A percentile compares a stretch with the other conserved stretches of the same genome.
These are phyloP conservation scores for Yamadazyma diospyri DNA, from an alignment of 1,139 yeast species.

Conservation along the genomic window DNA sequence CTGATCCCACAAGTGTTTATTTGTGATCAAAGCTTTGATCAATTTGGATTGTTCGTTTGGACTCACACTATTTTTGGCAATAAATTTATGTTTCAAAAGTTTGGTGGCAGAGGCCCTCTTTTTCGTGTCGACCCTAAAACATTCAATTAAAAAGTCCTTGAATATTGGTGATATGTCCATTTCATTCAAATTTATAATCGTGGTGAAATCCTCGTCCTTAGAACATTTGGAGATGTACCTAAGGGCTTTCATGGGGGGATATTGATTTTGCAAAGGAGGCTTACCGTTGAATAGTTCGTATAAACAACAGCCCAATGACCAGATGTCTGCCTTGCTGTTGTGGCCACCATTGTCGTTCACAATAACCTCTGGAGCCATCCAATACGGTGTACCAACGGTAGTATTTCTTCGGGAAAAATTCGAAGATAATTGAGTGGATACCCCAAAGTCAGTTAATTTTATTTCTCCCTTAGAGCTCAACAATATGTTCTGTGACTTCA, in stretches of 20 bases:
- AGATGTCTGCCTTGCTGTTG: constrained; percentile 84
- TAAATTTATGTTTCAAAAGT: constrained; percentile 59
- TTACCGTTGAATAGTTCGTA: constrained; percentile 79
- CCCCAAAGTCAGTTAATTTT: constrained; percentile 94
- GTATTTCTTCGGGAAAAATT: constrained; percentile 78
- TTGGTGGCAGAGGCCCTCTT: constrained; percentile 55
- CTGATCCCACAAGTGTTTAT: constrained; percentile 41
- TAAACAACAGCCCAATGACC: constrained; percentile 94
- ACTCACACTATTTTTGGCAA: constrained; percentile 22
- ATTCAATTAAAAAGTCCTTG: constrained; percentile 60
- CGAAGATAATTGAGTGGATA: constrained; percentile 81
- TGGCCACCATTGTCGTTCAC: constrained; percentile 74
- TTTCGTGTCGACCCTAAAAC: constrained; percentile 62
- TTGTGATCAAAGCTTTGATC: constrained; percentile 34
- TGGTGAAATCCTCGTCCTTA: constrained; percentile 29
- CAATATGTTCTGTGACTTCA: constrained; percentile 80
- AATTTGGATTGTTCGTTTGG: constrained; percentile 9
- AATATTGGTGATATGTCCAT: constrained; percentile 23
- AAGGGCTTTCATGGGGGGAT: constrained; percentile 76
- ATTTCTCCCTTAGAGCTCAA: constrained; percentile 71
- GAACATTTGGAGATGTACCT: constrained; percentile 41
- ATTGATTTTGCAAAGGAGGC: constrained; percentile 73
- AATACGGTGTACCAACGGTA: constrained; percentile 96
- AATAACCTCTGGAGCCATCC: constrained; percentile 99
- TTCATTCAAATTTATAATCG: constrained; percentile 26